Percentiles rank a stretch among this genome's conserved stretches.
Evolutionary conservation across 495 filamentous ascomycete genomes (phyloP).

Genomic region (Bryoglossum gracile): DNA sequence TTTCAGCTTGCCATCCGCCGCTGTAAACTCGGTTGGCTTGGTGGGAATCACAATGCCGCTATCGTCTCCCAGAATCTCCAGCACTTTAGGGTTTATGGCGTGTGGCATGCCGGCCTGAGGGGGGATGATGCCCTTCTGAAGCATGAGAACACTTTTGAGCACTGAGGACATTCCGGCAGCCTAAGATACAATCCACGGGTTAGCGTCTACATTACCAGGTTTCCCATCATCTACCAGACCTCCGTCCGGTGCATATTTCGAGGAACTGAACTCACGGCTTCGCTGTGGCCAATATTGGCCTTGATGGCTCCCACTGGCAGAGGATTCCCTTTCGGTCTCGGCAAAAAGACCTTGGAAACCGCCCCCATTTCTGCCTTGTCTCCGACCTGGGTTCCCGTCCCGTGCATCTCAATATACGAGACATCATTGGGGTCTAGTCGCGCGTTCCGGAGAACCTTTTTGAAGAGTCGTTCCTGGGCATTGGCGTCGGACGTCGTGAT

Average conservation of each 20-base stretch:
- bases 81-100: conserved; percentile 72
- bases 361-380: conserved; percentile 71
- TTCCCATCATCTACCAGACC: too few species aligned
- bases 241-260: too few species aligned
- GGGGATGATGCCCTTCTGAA: conserved; percentile 45
- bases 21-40: conserved; percentile 41
- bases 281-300: conserved; percentile 83
- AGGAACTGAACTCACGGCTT: too few species aligned
- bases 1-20: neutral
- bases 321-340: conserved; percentile 50
- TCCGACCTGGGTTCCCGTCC: conserved; percentile 79
- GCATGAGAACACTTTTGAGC: conserved; percentile 73
- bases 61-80: conserved; percentile 59
- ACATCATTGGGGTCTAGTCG: conserved; percentile 65
- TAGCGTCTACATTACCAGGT: too few species aligned
- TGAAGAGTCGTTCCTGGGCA: conserved; percentile 55
- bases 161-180: conserved; percentile 64
- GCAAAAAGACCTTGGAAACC: conserved; percentile 72
- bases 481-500: conserved; percentile 74
- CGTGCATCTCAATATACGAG: conserved; percentile 81
- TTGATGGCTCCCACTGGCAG: conserved; percentile 83
- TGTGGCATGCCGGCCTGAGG: conserved; percentile 74
- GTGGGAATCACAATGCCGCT: conserved; percentile 64
- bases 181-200: too few species aligned
- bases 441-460: conserved; percentile 57